Percentiles rank a stretch among this genome's conserved stretches.
Evolutionary conservation across 2,329 filamentous ascomycete species (phyloP).

Genomic region (Coleophoma cylindrospora): DNA sequence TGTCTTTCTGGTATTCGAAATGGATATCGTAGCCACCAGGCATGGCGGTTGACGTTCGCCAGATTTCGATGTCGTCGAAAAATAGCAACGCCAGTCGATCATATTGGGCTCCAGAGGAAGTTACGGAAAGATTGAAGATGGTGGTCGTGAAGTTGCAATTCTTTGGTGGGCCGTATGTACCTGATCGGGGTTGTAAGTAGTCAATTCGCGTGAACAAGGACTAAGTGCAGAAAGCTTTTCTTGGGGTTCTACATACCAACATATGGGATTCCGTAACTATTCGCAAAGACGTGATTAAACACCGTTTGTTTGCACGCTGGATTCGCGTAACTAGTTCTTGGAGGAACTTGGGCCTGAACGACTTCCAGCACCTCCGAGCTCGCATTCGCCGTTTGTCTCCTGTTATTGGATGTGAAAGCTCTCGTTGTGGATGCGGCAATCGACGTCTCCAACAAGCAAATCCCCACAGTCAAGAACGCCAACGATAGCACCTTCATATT

Average conservation of each 20-base stretch:
- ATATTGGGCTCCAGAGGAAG: conserved; percentile 53
- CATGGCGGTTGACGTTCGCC: conserved; percentile 60
- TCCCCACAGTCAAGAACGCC: neutral
- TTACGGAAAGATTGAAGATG: conserved; percentile 55
- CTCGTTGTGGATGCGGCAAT: neutral
- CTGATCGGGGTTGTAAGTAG: neutral
- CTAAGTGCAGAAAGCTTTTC: too few species aligned
- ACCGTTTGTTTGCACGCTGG: neutral
- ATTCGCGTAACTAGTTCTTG: neutral
- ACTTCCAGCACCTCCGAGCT: neutral
- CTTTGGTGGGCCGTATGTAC: conserved; percentile 10
- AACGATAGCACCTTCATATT: neutral
- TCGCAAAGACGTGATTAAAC: neutral
- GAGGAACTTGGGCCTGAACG: neutral
- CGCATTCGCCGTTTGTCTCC: neutral
- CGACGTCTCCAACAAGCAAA: neutral
- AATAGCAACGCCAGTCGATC: conserved; percentile 57
- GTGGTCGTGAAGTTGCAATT: conserved; percentile 24
- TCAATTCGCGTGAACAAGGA: neutral
- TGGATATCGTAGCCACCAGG: conserved; percentile 52
- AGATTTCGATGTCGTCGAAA: conserved; percentile 58
- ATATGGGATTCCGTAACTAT: conserved; percentile 1
- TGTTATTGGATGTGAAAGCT: neutral
- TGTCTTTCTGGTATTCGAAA: conserved; percentile 52
- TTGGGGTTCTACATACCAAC: neutral